Percentiles rank a stretch among this genome's conserved stretches.
phyloP scores from a whole-genome alignment of 2,329 filamentous ascomycete genomes.

The Cytospora chrysosperma region DNA sequence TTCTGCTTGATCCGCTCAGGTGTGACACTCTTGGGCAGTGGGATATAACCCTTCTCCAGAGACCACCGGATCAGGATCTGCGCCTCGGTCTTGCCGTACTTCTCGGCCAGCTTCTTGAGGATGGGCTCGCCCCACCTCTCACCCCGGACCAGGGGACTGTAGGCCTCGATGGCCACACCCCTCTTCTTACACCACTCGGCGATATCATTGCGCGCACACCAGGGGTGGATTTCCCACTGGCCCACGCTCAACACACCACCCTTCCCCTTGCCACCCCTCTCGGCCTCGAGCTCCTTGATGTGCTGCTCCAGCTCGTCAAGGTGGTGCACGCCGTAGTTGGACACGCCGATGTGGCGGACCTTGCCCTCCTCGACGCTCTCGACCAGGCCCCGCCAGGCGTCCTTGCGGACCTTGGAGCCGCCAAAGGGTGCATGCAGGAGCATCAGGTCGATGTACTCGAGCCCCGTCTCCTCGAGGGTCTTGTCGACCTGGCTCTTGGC shows the following conservation, averaged over 20 bases:
- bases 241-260: conserved; percentile 77
- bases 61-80: conserved; percentile 81
- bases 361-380: conserved; percentile 62
- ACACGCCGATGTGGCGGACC: conserved; percentile 61
- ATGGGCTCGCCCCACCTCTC: conserved; percentile 68
- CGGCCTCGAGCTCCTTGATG: conserved; percentile 60
- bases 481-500: conserved; percentile 63
- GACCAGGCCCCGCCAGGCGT: conserved; percentile 62
- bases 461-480: conserved; percentile 60
- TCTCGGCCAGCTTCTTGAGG: conserved; percentile 64
- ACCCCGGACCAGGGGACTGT: conserved; percentile 62
- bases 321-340: conserved; percentile 65
- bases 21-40: conserved; percentile 69
- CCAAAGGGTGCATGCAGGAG: conserved; percentile 63
- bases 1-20: conserved; percentile 67
- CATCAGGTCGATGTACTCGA: conserved; percentile 67
- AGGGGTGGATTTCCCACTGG: conserved; percentile 89
- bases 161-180: conserved; percentile 62
- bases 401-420: conserved; percentile 54
- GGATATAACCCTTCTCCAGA: conserved; percentile 73
- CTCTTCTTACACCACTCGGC: conserved; percentile 70
- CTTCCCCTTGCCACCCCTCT: conserved; percentile 60
- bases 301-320: conserved; percentile 59
- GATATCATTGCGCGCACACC: conserved; percentile 78
- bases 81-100: conserved; percentile 70